Evolutionary conservation across 2,329 filamentous ascomycete species (phyloP), one percentile per base, ranked within the genome.

Genomic region (Aspergillus versicolor): DNA sequence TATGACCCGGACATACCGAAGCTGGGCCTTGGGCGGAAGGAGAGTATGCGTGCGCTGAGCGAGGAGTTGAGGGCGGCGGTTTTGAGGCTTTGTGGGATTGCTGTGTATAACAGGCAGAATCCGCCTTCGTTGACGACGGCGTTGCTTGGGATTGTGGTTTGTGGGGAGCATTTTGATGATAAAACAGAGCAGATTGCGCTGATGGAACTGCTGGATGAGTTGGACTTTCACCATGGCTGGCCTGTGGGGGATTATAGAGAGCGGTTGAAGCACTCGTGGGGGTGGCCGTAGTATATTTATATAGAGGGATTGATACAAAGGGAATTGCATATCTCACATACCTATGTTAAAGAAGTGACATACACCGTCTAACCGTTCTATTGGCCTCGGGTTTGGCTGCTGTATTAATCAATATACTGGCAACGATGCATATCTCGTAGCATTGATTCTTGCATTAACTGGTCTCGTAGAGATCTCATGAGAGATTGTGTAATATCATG

Each of bases 1-100:
- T 83, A 83, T 58, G 79, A 85, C 61, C 83, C 82, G 9, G 54
- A 58, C 22, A 58, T 67, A 8, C 67, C 69, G 19, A 60, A 62
- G 12, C 57, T 70, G 11, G 68, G 68, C 1, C 44, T 57, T 4
- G 48, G 48, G 15, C 22, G 30, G 15, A 30, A 15, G 7, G 21
- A 32, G 3, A 24, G 30, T n/a, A 53, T 45, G 50, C 50, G 24
- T 15, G 27, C 27, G 27, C 41, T 52, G 2, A 38, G 50, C 27
- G 17, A 37, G 27, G 13, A 52, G 30, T 5, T 52, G 5, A 32
- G 42, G 19, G 50, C 40, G 3, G 19, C 34, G 3, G 30, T 52
- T 11, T 41, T 52, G 3, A 40, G 50, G 4, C 17, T 52, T 2
- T 52, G 50, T 38, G 50, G 50, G 12, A 52, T 52, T 12, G 50